Percentiles rank a stretch among this genome's conserved stretches.
These are phyloP conservation scores for Crucihimalaya himalaica DNA, from an alignment of 345 rosid species.

Conservation along the genomic window DNA sequence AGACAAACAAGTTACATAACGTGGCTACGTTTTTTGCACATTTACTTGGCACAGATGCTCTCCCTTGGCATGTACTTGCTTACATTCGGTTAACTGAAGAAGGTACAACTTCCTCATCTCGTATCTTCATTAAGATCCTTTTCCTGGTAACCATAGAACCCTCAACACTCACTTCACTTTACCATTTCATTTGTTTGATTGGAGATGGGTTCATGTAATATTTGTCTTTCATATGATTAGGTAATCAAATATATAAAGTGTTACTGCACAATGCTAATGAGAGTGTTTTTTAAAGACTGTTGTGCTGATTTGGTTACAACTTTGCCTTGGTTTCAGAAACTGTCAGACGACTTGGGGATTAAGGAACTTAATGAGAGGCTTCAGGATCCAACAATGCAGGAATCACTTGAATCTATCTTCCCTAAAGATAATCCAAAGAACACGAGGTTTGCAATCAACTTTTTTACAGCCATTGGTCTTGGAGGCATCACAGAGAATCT, in stretches of 20 bases:
- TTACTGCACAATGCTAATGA: too few species aligned
- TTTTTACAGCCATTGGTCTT: slow-evolving; percentile 89
- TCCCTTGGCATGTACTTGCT: slow-evolving; percentile 91
- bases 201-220: too few species aligned
- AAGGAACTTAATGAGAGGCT: slow-evolving; percentile 77
- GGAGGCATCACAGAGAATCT: slow-evolving; percentile 83
- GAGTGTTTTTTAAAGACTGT: too few species aligned
- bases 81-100: slow-evolving; percentile 80
- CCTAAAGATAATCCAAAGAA: slow-evolving; percentile 88
- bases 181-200: too few species aligned
- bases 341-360: slow-evolving; percentile 86
- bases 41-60: slow-evolving; percentile 79
- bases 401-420: slow-evolving; percentile 76
- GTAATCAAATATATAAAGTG: too few species aligned
- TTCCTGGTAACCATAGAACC: slow-evolving; percentile 49
- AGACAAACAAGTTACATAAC: slow-evolving; percentile 80
- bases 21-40: slow-evolving; percentile 94
- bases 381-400: slow-evolving; percentile 63
- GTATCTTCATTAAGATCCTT: slow-evolving; percentile 89
- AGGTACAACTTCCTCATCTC: slow-evolving; percentile 90
- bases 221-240: too few species aligned
- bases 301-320: too few species aligned
- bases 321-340: slow-evolving; percentile 32
- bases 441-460: slow-evolving; percentile 78
- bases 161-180: too few species aligned